These are phyloP conservation scores for Quercus ilex DNA, from an alignment of 306 rosid genomes.

Conservation along the genomic window DNA sequence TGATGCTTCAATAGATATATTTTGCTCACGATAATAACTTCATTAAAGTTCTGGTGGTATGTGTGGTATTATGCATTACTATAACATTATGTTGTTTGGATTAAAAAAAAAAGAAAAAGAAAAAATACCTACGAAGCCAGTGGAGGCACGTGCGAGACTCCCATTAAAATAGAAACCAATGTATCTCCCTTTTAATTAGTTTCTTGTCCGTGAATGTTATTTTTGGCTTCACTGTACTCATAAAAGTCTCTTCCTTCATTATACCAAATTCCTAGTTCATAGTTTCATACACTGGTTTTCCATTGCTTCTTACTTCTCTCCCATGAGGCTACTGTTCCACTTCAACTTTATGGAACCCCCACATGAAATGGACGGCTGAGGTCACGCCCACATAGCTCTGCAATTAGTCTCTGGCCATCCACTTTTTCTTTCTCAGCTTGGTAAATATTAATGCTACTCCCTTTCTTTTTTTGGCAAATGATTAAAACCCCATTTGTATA, in stretches of 20 bases:
- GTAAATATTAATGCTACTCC: constrained; percentile 13
- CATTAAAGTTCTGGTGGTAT: no score
- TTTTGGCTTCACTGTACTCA: neutral
- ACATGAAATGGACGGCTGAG: constrained; percentile 17
- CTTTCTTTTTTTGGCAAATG: neutral
- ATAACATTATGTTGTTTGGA: accelerated
- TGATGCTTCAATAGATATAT: no score
- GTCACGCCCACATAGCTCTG: constrained; percentile 16
- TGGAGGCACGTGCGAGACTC: constrained; percentile 20
- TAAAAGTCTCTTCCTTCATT: neutral
- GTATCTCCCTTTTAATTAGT: neutral
- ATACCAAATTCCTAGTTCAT: neutral
- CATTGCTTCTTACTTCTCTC: neutral
- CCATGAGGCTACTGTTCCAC: constrained; percentile 3
- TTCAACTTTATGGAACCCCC: neutral
- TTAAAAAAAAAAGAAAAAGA: no score
- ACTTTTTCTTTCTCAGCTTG: constrained; percentile 13
- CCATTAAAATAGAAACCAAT: neutral
- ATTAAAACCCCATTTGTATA: constrained; percentile 12
- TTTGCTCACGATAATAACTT: no score
- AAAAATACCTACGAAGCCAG: neutral
- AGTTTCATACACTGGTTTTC: neutral
- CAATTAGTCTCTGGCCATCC: constrained; percentile 19
- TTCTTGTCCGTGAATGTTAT: constrained; percentile 42
- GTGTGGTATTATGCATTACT: no score